Percentiles rank a stretch among this genome's conserved stretches.
These are phyloP conservation scores for Cornus kousa DNA, from an alignment of 148 eudicot species.

Conservation along the genomic window DNA sequence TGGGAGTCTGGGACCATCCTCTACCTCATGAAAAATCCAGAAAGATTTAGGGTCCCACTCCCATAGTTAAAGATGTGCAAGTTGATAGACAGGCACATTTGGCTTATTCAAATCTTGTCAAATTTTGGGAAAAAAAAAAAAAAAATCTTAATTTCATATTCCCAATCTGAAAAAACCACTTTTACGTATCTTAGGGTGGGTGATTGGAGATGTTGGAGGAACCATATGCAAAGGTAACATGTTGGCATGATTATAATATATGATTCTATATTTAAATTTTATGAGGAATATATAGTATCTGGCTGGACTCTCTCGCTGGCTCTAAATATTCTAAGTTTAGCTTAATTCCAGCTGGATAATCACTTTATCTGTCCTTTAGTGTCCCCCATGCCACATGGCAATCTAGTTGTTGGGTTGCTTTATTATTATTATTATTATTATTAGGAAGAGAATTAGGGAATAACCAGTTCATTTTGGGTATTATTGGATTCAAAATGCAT, in stretches of 20 bases:
- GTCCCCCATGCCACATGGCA: background rate
- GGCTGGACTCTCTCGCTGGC: background rate
- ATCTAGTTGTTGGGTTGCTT: background rate
- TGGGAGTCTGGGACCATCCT: background rate
- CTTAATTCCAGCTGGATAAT: background rate
- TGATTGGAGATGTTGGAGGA: background rate
- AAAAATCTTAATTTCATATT: background rate
- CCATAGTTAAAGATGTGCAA: background rate
- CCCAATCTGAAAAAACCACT: background rate
- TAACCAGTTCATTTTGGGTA: too few species aligned
- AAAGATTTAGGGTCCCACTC: background rate
- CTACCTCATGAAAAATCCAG: background rate
- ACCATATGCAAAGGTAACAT: background rate
- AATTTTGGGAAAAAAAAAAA: too few species aligned
- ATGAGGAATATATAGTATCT: background rate
- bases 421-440: too few species aligned
- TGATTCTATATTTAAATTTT: too few species aligned
- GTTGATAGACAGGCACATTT: background rate
- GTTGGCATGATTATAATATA: background rate
- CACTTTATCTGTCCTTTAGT: too few species aligned
- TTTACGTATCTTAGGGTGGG: background rate
- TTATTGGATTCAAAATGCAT: too few species aligned
- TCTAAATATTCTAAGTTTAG: background rate
- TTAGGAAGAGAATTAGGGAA: background rate
- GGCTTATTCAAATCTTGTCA: background rate